Evolutionary conservation across 2,329 filamentous ascomycete genomes (phyloP).

Genomic region (Phaeosphaeriaceae sp.): DNA sequence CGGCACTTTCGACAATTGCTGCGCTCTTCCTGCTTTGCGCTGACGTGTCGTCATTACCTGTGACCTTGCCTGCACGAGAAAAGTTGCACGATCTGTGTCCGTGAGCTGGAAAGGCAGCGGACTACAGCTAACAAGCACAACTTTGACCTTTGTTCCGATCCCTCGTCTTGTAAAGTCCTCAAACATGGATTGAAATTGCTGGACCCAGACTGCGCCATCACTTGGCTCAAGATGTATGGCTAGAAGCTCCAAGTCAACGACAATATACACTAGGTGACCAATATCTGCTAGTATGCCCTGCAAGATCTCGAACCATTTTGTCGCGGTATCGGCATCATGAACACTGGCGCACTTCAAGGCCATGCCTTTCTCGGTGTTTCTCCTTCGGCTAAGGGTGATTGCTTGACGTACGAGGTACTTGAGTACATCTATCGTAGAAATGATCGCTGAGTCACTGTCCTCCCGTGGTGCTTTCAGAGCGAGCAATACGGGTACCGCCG

Average conservation of each 20-base stretch:
- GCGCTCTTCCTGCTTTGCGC: constrained; percentile 1
- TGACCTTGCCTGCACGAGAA: constrained; percentile 1
- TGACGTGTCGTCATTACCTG: constrained; percentile 3
- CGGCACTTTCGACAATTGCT: neutral
- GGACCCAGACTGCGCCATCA: neutral
- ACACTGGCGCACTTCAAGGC: constrained; percentile 2
- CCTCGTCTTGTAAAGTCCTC: neutral
- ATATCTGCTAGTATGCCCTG: constrained; percentile 1
- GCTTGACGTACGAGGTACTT: constrained; percentile 5
- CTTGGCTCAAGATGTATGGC: neutral
- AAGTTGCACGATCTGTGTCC: neutral
- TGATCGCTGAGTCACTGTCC: neutral
- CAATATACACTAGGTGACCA: constrained; percentile 1
- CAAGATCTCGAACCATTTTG: constrained; percentile 7
- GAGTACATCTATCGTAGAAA: neutral
- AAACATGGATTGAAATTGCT: constrained; percentile 1
- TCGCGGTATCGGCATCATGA: neutral
- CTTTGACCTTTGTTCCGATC: constrained; percentile 2
- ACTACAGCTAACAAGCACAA: constrained; percentile 1
- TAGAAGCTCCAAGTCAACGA: constrained; percentile 7
- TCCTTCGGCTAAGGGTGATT: neutral
- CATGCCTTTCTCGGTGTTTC: constrained; percentile 2
- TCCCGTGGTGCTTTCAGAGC: constrained; percentile 1
- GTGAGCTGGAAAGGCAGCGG: neutral
- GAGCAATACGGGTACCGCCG: neutral